Evolutionary conservation across 805 yeast genomes (phyloP).

Genomic region (Barnettozyma wickerhamii): DNA sequence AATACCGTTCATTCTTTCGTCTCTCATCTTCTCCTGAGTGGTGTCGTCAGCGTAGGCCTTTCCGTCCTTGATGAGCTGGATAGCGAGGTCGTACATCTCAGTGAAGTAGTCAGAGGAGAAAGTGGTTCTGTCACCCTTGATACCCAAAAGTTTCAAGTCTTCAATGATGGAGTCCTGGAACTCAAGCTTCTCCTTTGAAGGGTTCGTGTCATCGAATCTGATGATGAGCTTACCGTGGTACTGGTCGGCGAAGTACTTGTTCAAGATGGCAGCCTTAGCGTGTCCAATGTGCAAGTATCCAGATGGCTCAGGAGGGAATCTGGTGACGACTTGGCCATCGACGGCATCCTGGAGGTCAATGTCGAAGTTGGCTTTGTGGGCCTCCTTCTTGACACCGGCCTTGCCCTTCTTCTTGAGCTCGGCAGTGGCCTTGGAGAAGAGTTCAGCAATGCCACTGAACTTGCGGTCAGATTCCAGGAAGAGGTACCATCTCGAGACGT

Average conservation of each 20-base stretch:
- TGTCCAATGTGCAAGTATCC: constrained; percentile 99
- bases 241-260: constrained; percentile 92
- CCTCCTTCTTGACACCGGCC: constrained; percentile 64
- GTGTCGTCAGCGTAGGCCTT: constrained; percentile 98
- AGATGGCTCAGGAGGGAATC: constrained; percentile 99
- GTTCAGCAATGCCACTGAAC: constrained; percentile 68
- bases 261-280: constrained; percentile 95
- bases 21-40: constrained; percentile 91
- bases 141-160: constrained; percentile 86
- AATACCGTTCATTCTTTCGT: constrained; percentile 97
- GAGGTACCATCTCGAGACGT: constrained; percentile 91
- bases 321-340: constrained; percentile 93
- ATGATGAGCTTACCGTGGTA: constrained; percentile 96
- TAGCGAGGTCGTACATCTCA: constrained; percentile 81
- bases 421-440: constrained; percentile 60
- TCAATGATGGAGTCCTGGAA: constrained; percentile 92
- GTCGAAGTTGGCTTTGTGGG: constrained; percentile 92
- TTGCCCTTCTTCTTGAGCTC: constrained; percentile 72
- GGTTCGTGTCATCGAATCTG: constrained; percentile 98
- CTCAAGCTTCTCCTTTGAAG: constrained; percentile 93
- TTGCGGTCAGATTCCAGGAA: constrained; percentile 61
- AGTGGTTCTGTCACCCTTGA: constrained; percentile 85
- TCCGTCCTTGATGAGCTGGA: constrained; percentile 88
- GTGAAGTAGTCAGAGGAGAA: constrained; percentile 94
- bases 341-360: constrained; percentile 89